Base-by-base conservation (phyloP, 495 filamentous ascomycete species). In the Aspergillus heteromorphus region DNA sequence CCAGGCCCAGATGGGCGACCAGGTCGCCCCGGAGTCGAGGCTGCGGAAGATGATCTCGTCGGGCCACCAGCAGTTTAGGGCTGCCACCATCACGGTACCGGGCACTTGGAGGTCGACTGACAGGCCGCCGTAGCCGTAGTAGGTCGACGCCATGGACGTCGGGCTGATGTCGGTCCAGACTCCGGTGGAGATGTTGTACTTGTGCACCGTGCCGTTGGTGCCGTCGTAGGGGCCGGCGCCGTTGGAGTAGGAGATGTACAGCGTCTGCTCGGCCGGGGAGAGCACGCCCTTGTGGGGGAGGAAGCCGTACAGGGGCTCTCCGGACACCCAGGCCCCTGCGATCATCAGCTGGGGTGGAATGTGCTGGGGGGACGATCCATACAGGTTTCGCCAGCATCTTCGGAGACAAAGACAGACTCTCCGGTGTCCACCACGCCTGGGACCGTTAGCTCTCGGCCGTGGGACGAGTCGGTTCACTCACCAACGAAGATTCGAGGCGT, bases 1-100 rank as follows among this genome's bases (percentile, higher is more conserved):
- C 56, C 56, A 58, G 7, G 40, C 56, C 56, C 56, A 58, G 42
- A 58, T 53, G 7, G 50, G 50, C 1, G 50, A 49, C 56, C 56
- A 58, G 43, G 50, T 54, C 10, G 34, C 50, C 7, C 56, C 56
- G 17, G 56, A 54, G 40, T 58, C 56, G 1, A 19, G 3, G 13
- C 56, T 58, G 13, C 56, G 43, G 10, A 10, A 58, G 43, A 58
- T 58, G 20, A 53, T 25, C 20, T 41, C 56, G 21, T 58, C 56
- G 31, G 56, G 56, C 56, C 56, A 58, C 56, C 56, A 58, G 45
- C 42, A 43, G 50, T 58, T 58, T n/a, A 58, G 27, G 8, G 56
- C 34, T 5, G 56, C 56, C 4, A 58, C 56, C 56, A 58, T 50
- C 14, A 58, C 17, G 13, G 56, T 58, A 14, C 56, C 56, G 1